Base-by-base conservation (phyloP, 768 basidiomycete species). In the Psilocybe azurescens region DNA sequence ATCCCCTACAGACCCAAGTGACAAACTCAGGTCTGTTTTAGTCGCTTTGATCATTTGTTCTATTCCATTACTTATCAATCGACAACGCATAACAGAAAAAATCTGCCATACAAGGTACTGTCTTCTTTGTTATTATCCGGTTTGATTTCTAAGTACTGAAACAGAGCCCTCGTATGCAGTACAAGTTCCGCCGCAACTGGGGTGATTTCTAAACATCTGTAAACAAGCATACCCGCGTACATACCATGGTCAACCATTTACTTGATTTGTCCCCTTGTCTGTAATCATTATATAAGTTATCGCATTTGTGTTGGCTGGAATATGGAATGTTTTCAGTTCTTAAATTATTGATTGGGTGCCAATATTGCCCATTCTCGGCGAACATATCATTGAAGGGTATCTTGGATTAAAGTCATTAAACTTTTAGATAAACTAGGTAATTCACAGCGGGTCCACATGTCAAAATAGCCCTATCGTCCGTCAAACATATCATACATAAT, bases 401-500 rank as follows among this genome's bases (percentile, higher is more conserved):
- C 52, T 44, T 30, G 13, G 18, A 41, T 54, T 55, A 59, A 16
- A 50, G 47, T 48, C 48, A n/a, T 33, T 38, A 48, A 50, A 44
- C 41, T 16, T 39, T 39, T 14, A 44, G 11, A 36, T 14, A 30
- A 59, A 62, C 52, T 48, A 62, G 33, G 48, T 60, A 58, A 62
- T 54, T 60, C 53, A 53, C 29, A 53, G 30, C 24, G 62, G n/a
- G 8, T 44, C 41, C 11, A 63, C 16, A 58, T 13, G 28, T 16
- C 32, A 41, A 13, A 44, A 11, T 24, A 24, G 38, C 5, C n/a
- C 49, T 74, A 90, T 71, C 87, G 83, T 59, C 87, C 87, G 63
- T 98, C 95, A 71, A 99, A 99, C 81, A 99, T 89, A 73, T 99
- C 97, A 52, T 86, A 83, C 75, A 91, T 77, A 50, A 99, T 74